These are phyloP conservation scores for Cryomyces minteri DNA, from an alignment of 495 filamentous ascomycete genomes.

Conservation along the genomic window DNA sequence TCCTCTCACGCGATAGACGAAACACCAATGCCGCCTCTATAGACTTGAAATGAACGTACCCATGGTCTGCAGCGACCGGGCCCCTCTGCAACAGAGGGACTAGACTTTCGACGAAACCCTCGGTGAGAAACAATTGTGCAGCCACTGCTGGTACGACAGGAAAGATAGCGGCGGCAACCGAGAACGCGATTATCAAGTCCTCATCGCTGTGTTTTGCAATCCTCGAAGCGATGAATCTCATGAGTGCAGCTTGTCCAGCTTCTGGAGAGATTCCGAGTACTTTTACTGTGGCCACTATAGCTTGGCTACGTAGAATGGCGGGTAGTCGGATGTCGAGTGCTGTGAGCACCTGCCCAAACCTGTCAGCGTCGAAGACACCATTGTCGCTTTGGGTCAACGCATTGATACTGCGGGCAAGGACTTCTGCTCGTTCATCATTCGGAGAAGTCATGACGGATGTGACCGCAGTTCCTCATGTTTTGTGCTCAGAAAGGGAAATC, in stretches of 20 bases:
- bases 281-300: slow-evolving; percentile 55
- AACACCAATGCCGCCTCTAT: too few relatives aligned
- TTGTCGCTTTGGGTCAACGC: too few relatives aligned
- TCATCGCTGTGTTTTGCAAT: slow-evolving; percentile 34
- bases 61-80: slow-evolving; percentile 48
- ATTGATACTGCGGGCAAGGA: too few relatives aligned
- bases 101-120: slow-evolving; percentile 57
- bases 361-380: slow-evolving; percentile 53
- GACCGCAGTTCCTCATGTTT: too few relatives aligned
- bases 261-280: slow-evolving; percentile 62
- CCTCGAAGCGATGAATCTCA: slow-evolving; percentile 42
- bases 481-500: too few relatives aligned
- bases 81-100: slow-evolving; percentile 53
- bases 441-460: slow-evolving; percentile 33
- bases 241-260: slow-evolving; percentile 42
- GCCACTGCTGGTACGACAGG: slow-evolving; percentile 57
- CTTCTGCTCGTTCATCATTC: too few relatives aligned
- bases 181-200: slow-evolving; percentile 60
- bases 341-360: slow-evolving; percentile 59
- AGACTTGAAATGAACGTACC: too few relatives aligned
- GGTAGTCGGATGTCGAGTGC: slow-evolving; percentile 62
- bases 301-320: slow-evolving; percentile 48
- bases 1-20: too few relatives aligned
- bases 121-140: slow-evolving; percentile 59
- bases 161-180: slow-evolving; percentile 71